phyloP scores from a whole-genome alignment of 108 stramenopile species.

The Fragilaria crotonensis region DNA sequence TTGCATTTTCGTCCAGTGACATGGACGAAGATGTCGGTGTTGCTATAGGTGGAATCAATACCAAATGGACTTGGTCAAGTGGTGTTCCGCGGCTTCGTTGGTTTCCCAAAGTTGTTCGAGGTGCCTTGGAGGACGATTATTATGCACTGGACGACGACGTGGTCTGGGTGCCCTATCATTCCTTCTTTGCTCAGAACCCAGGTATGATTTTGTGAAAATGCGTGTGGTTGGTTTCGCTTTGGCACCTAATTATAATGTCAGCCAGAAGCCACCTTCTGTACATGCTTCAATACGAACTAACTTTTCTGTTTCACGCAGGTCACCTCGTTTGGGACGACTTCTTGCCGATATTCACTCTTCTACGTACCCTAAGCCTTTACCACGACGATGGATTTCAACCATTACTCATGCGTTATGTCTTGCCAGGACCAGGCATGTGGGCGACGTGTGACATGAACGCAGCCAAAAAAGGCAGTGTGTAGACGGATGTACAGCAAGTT shows the following conservation, averaged over 20 bases:
- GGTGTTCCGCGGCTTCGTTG: constrained; percentile 25
- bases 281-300: no score
- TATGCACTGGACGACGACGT: constrained; percentile 13
- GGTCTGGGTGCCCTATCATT: constrained; percentile 47
- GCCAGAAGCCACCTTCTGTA: constrained; percentile 13
- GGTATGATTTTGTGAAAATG: constrained; percentile 8
- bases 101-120: constrained; percentile 31
- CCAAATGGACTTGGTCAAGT: constrained; percentile 40
- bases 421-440: constrained; percentile 1
- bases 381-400: not conserved
- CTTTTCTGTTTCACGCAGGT: no score
- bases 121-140: not conserved
- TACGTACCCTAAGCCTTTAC: no score
- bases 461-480: constrained; percentile 14
- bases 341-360: constrained; percentile 36
- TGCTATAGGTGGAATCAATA: constrained; percentile 58
- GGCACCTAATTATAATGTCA: not conserved
- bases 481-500: constrained; percentile 34
- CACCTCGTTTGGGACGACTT: constrained; percentile 59
- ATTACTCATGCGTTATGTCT: not conserved
- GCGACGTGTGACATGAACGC: constrained; percentile 6
- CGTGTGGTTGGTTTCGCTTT: constrained; percentile 2
- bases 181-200: constrained; percentile 36
- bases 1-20: no score
- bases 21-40: no score